Percentiles rank a stretch among this genome's conserved stretches.
phyloP scores from a whole-genome alignment of 192 early-diverging fungal species.

The Oehlia diaphana region DNA sequence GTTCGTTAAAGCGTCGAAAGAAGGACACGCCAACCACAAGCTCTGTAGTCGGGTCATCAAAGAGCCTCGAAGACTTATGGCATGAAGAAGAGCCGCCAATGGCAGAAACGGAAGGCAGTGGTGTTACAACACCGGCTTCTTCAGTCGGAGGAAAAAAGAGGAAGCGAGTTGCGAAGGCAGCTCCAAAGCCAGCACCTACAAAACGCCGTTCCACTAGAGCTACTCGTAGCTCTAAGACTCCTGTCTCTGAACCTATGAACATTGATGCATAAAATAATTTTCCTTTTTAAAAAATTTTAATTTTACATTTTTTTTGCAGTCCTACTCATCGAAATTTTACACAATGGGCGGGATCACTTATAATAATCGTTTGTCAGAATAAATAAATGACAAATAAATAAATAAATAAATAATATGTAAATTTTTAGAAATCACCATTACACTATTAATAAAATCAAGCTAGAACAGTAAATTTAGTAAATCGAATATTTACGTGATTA shows the following conservation, averaged over 20 bases:
- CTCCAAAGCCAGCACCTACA: neutral
- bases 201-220: neutral
- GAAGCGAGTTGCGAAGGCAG: neutral
- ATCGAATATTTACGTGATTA: no score
- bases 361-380: no score
- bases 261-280: neutral
- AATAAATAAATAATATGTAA: no score
- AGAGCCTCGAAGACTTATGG: conserved; percentile 7
- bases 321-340: no score
- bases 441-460: no score
- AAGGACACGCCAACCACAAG: conserved; percentile 22
- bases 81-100: conserved; percentile 10
- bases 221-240: neutral
- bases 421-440: no score
- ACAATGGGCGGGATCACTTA: no score
- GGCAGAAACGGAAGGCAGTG: conserved; percentile 16
- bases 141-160: conserved; percentile 12
- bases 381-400: no score
- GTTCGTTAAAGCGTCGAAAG: conserved; percentile 25
- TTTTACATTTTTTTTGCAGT: no score
- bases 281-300: neutral
- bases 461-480: no score
- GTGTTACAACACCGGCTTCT: conserved; percentile 8
- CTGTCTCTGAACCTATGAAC: neutral
- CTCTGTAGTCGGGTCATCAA: neutral